Conservation (phyloP, 2,329 filamentous ascomycete genomes). For the Penicillium sp. region DNA sequence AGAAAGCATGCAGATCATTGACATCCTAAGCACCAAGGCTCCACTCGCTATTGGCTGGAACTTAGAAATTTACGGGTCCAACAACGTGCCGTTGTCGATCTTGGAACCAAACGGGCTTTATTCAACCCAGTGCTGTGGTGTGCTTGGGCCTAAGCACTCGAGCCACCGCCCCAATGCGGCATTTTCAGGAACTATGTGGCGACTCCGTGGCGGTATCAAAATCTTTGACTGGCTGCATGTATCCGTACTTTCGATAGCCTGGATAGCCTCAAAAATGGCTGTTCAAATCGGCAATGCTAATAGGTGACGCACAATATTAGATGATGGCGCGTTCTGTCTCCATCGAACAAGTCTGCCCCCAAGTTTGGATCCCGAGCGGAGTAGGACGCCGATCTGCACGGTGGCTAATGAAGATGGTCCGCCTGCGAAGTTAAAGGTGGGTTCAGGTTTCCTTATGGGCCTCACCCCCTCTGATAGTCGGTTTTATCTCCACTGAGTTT, state of each 20-base stretch:
- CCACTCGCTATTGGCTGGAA: slow-evolving; percentile 2
- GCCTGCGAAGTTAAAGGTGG: slow-evolving; percentile 17
- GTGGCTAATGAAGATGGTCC: slow-evolving; percentile 23
- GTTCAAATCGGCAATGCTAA: background rate
- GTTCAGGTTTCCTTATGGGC: background rate
- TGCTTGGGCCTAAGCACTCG: slow-evolving; percentile 3
- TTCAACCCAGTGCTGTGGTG: background rate
- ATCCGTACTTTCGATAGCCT: background rate
- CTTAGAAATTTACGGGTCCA: background rate
- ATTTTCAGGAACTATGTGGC: slow-evolving; percentile 13
- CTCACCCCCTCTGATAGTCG: slow-evolving; percentile 2
- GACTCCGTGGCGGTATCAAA: background rate
- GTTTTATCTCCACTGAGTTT: slow-evolving; percentile 3
- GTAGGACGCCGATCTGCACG: slow-evolving; percentile 16
- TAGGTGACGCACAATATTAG: background rate
- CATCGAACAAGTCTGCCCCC: background rate
- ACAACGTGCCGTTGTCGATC: slow-evolving; percentile 12
- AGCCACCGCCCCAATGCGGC: background rate
- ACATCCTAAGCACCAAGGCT: slow-evolving; percentile 2
- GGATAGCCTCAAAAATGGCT: background rate
- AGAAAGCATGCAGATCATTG: slow-evolving; percentile 9
- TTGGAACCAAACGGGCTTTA: background rate
- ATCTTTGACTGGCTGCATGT: background rate
- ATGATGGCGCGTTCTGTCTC: background rate
- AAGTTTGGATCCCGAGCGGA: background rate